A percentile compares a stretch with the other conserved stretches of the same genome.
Evolutionary conservation across 805 yeast species (phyloP).

Genomic region (Blastobotrys muscicola): DNA sequence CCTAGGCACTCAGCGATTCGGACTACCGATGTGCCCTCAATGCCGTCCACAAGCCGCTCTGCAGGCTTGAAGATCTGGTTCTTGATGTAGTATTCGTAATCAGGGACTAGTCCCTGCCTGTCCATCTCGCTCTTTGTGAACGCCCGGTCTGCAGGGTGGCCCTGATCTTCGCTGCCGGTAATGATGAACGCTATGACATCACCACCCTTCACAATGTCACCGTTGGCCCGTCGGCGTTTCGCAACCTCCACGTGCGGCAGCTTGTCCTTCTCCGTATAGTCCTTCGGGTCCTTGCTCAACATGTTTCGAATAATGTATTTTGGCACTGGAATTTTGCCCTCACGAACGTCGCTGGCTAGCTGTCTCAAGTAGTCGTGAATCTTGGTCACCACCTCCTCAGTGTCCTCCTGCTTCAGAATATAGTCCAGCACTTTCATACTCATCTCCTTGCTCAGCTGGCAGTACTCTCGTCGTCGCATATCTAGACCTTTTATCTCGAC

Average conservation of each 20-base stretch:
- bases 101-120: slow-evolving; percentile 49
- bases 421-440: slow-evolving; percentile 67
- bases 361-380: slow-evolving; percentile 64
- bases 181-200: slow-evolving; percentile 83
- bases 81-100: slow-evolving; percentile 68
- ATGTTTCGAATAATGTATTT: slow-evolving; percentile 77
- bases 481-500: slow-evolving; percentile 95
- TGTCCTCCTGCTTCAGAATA: slow-evolving; percentile 61
- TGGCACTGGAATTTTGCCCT: slow-evolving; percentile 52
- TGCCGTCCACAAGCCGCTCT: slow-evolving; percentile 72
- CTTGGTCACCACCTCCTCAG: slow-evolving; percentile 55
- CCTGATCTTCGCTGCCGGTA: slow-evolving; percentile 37
- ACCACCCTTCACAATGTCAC: slow-evolving; percentile 81
- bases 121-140: slow-evolving; percentile 65
- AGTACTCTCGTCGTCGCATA: slow-evolving; percentile 93
- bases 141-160: slow-evolving; percentile 67
- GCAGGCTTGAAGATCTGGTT: slow-evolving; percentile 88
- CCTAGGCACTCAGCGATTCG: slow-evolving; percentile 73
- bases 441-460: slow-evolving; percentile 84
- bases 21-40: slow-evolving; percentile 78
- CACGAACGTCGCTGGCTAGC: slow-evolving; percentile 46
- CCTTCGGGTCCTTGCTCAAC: slow-evolving; percentile 78
- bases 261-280: slow-evolving; percentile 70
- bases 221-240: slow-evolving; percentile 63
- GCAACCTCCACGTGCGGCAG: slow-evolving; percentile 94